A percentile compares a stretch with the other conserved stretches of the same genome.
These are phyloP conservation scores for Linum usitatissimum DNA, from an alignment of 345 rosid species.

Conservation along the genomic window DNA sequence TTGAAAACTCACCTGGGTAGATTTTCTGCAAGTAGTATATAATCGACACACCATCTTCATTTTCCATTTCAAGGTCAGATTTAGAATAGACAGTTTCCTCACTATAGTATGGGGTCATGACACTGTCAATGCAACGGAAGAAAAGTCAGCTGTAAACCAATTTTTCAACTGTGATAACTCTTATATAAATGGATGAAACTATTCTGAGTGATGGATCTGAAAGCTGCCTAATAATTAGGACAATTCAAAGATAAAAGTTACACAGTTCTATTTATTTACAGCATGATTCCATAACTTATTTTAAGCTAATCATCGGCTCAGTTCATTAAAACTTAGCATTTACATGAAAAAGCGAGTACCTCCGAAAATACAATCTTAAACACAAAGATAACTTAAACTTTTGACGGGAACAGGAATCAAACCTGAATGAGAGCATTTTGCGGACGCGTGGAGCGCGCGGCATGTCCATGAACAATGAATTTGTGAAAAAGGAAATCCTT, in stretches of 20 bases:
- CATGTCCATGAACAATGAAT: constrained; percentile 67
- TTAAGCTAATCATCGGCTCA: neutral
- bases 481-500: constrained; percentile 54
- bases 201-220: neutral
- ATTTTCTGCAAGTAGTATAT: constrained; percentile 8
- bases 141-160: constrained; percentile 7
- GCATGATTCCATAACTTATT: neutral
- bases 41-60: constrained; percentile 9
- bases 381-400: neutral
- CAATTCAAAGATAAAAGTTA: neutral
- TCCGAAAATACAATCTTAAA: neutral
- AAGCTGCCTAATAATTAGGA: neutral
- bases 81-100: constrained; percentile 1
- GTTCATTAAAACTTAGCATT: neutral
- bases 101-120: constrained; percentile 6
- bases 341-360: neutral
- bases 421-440: constrained; percentile 53
- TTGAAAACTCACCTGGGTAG: constrained; percentile 2
- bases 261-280: neutral
- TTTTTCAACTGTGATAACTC: neutral
- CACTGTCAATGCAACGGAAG: neutral
- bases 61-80: constrained; percentile 5
- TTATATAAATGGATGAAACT: neutral
- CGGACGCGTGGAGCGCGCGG: constrained; percentile 53
- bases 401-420: neutral